These are phyloP conservation scores for Cadophora malorum DNA, from an alignment of 2,329 filamentous ascomycete species.

Conservation along the genomic window DNA sequence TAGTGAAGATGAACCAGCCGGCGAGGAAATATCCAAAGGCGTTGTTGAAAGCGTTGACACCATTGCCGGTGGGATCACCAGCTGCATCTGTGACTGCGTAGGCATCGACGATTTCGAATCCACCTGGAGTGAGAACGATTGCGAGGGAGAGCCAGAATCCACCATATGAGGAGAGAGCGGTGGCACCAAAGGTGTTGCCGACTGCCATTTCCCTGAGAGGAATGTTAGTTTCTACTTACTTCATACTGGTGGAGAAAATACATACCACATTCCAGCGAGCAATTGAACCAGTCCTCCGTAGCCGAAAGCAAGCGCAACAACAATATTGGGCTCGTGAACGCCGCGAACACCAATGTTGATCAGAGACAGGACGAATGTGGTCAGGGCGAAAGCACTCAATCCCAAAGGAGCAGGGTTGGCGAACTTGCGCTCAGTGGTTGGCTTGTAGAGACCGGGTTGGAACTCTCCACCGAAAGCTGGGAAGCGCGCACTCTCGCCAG, in stretches of 20 bases:
- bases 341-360: conserved; percentile 60
- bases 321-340: conserved; percentile 56
- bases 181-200: conserved; percentile 69
- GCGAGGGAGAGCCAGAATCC: conserved; percentile 67
- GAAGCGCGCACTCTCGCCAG: conserved; percentile 50
- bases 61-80: conserved; percentile 32
- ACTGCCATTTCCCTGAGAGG: conserved; percentile 63
- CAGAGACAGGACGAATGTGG: conserved; percentile 64
- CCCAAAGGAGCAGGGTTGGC: conserved; percentile 67
- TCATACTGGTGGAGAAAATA: conserved; percentile 17
- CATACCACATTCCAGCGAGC: conserved; percentile 71
- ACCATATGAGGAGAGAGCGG: conserved; percentile 66
- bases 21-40: conserved; percentile 64
- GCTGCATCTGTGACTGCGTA: conserved; percentile 35
- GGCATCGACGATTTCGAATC: conserved; percentile 55
- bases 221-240: not conserved
- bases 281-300: conserved; percentile 74
- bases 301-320: conserved; percentile 61
- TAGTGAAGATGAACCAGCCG: conserved; percentile 70
- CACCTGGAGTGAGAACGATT: conserved; percentile 63
- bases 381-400: conserved; percentile 65
- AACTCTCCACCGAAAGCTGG: conserved; percentile 65
- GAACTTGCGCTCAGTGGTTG: conserved; percentile 58
- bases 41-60: conserved; percentile 52
- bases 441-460: conserved; percentile 64